A percentile compares a stretch with the other conserved stretches of the same genome.
phyloP scores from a whole-genome alignment of 1,139 yeast species.

The Yamadazyma taylorii region DNA sequence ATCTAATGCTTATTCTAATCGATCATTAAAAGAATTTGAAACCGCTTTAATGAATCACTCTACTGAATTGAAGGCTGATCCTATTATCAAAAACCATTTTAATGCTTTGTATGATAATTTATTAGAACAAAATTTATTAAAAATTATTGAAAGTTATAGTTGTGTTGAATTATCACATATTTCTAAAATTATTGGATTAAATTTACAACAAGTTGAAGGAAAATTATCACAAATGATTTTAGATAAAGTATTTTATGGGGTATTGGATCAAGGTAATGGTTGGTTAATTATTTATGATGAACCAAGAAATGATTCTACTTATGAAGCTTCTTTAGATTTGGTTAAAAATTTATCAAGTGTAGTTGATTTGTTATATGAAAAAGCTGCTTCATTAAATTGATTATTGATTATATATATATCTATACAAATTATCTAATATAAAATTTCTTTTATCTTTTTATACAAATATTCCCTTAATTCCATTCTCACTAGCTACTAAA shows the following conservation, averaged over 20 bases:
- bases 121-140: slow-evolving; percentile 88
- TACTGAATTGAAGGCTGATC: slow-evolving; percentile 78
- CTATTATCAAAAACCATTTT: slow-evolving; percentile 88
- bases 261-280: slow-evolving; percentile 96
- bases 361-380: slow-evolving; percentile 89
- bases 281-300: slow-evolving; percentile 93
- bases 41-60: slow-evolving; percentile 70
- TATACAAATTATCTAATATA: slow-evolving; percentile 1
- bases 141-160: slow-evolving; percentile 93
- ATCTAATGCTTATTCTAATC: slow-evolving; percentile 83
- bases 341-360: slow-evolving; percentile 84
- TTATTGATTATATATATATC: slow-evolving; percentile 2
- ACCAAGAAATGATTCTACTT: slow-evolving; percentile 85
- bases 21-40: slow-evolving; percentile 91
- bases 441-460: slow-evolving; percentile 12
- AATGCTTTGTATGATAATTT: slow-evolving; percentile 90
- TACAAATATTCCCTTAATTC: slow-evolving; percentile 35
- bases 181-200: slow-evolving; percentile 84
- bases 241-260: slow-evolving; percentile 92
- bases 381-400: slow-evolving; percentile 77
- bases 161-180: slow-evolving; percentile 90
- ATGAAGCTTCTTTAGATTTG: slow-evolving; percentile 83
- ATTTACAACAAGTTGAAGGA: slow-evolving; percentile 87
- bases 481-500: slow-evolving; percentile 45
- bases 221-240: slow-evolving; percentile 95